Evolutionary conservation across 2,329 filamentous ascomycete genomes (phyloP).

Genomic region (Calonectria ilicicola): DNA sequence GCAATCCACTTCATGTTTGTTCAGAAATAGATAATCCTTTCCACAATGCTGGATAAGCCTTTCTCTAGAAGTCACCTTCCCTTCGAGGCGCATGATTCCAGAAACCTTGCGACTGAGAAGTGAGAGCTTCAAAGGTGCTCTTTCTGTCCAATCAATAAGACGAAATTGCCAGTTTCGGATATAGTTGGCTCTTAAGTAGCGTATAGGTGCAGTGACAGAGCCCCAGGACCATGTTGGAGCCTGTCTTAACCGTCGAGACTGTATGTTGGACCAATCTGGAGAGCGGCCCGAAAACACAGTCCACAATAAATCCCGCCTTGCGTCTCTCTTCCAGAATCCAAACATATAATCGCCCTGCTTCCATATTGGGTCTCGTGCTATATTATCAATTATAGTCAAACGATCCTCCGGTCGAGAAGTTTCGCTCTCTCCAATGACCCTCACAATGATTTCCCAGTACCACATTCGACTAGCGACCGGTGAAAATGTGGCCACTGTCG

Average conservation of each 20-base stretch:
- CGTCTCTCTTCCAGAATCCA: neutral
- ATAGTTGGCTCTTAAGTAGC: neutral
- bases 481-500: neutral
- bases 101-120: neutral
- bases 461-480: neutral
- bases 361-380: neutral
- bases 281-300: fast-evolving
- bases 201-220: neutral
- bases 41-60: neutral
- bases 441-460: neutral
- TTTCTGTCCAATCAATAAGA: neutral
- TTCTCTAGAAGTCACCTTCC: neutral
- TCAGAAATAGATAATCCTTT: neutral
- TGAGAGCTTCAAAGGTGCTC: neutral
- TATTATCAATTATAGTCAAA: neutral
- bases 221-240: neutral
- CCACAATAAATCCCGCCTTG: neutral
- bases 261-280: too few species aligned
- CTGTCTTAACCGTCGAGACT: neutral
- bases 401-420: neutral
- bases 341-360: neutral
- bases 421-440: neutral
- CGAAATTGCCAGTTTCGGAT: neutral
- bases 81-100: neutral
- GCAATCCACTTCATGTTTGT: neutral